A percentile compares a stretch with the other conserved stretches of the same genome.
Evolutionary conservation across 257 asterid species (phyloP).

Genomic region (Jasminum sambac): DNA sequence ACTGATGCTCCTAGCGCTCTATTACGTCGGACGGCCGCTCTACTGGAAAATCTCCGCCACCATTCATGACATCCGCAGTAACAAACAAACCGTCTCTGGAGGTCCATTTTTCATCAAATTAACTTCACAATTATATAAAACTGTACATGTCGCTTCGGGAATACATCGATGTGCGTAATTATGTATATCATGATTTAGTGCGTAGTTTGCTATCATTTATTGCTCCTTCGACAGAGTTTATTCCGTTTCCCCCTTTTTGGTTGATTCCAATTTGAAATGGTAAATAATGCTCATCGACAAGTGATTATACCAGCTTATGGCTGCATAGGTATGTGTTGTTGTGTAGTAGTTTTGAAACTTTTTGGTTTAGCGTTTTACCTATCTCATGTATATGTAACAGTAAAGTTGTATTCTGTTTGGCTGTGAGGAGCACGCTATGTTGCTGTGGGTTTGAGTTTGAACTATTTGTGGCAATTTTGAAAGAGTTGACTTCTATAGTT

Average conservation of each 20-base stretch:
- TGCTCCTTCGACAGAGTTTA: not conserved
- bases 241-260: not conserved
- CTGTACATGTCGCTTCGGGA: not conserved
- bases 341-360: not conserved
- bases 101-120: slow-evolving; percentile 34
- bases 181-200: not conserved
- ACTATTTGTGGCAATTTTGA: too few relatives aligned
- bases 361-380: not conserved
- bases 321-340: not conserved
- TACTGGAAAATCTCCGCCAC: slow-evolving; percentile 95
- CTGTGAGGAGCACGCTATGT: not conserved
- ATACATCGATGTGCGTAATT: not conserved
- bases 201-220: not conserved
- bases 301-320: not conserved
- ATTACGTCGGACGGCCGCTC: slow-evolving; percentile 79
- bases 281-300: not conserved
- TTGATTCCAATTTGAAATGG: not conserved
- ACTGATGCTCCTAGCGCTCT: slow-evolving; percentile 36
- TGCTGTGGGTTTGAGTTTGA: too few relatives aligned
- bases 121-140: not conserved
- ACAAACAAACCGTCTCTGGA: slow-evolving; percentile 80
- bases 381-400: not conserved
- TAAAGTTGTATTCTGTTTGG: not conserved
- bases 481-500: too few relatives aligned
- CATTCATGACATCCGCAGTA: slow-evolving; percentile 75